Evolutionary conservation across 345 rosid species (phyloP).

Genomic region (Eucalyptus erythrocorys): DNA sequence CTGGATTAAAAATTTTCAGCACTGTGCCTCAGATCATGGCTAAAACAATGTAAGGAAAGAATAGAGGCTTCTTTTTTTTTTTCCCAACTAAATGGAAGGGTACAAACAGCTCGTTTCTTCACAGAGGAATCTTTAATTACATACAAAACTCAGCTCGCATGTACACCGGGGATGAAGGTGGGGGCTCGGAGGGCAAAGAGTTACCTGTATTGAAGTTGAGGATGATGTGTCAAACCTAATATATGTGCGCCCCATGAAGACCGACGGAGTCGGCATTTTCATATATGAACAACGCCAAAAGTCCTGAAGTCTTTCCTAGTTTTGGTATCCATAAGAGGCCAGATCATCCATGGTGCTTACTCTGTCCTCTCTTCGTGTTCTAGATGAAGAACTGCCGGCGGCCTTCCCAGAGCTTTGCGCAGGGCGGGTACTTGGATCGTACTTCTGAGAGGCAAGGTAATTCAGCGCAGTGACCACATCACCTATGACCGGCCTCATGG

Average conservation of each 20-base stretch:
- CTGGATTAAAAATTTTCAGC: not conserved
- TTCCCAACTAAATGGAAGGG: not conserved
- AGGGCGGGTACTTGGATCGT: not conserved
- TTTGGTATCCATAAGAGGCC: not conserved
- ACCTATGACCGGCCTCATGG: constrained; percentile 16
- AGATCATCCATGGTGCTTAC: not conserved
- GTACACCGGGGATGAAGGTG: not conserved
- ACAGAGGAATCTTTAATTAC: not conserved
- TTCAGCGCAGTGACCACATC: constrained; percentile 33
- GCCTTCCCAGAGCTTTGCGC: not conserved
- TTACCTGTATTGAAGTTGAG: not conserved
- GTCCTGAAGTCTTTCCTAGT: not conserved
- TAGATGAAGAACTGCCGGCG: not conserved
- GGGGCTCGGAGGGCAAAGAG: not conserved
- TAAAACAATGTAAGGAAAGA: not conserved
- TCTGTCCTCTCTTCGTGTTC: not conserved
- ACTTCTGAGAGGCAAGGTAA: constrained; percentile 18
- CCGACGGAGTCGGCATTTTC: not conserved
- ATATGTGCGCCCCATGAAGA: not conserved
- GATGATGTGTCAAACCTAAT: not conserved
- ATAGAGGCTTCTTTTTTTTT: not conserved
- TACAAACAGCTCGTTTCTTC: not conserved
- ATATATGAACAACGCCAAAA: not conserved
- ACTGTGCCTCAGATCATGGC: not conserved
- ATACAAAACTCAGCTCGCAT: not conserved